Evolutionary conservation across 306 rosid species (phyloP).

Genomic region (barrel medic (Medicago truncatula)): MtrunA17r5.0-ANR NC_053048.1:38752501-38753000

Average conservation of each 20-base stretch:
- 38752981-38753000: constrained; percentile 40
- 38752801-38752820: constrained; percentile 56
- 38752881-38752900: constrained; percentile 57
- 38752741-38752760: constrained; percentile 70
- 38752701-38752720: constrained; percentile 97
- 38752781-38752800: constrained; percentile 56
- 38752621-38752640: constrained; percentile 1
- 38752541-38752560: constrained; percentile 16
- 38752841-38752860: constrained; percentile 96
- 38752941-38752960: constrained; percentile 57
- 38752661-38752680: constrained; percentile 79
- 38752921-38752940: constrained; percentile 61
- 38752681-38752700: constrained; percentile 95
- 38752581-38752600: constrained; percentile 23
- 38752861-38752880: constrained; percentile 75
- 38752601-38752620: constrained; percentile 5
- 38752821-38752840: constrained; percentile 75
- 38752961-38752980: constrained; percentile 35
- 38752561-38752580: constrained; percentile 1
- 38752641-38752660: constrained; percentile 21
- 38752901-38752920: constrained; percentile 53
- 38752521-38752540: constrained; percentile 10
- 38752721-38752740: constrained; percentile 87
- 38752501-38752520: constrained; percentile 29
- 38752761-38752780: constrained; percentile 58